Evolutionary conservation across 176 grass and related monocot genomes (phyloP).

Genomic region (Musa itinerans): DNA sequence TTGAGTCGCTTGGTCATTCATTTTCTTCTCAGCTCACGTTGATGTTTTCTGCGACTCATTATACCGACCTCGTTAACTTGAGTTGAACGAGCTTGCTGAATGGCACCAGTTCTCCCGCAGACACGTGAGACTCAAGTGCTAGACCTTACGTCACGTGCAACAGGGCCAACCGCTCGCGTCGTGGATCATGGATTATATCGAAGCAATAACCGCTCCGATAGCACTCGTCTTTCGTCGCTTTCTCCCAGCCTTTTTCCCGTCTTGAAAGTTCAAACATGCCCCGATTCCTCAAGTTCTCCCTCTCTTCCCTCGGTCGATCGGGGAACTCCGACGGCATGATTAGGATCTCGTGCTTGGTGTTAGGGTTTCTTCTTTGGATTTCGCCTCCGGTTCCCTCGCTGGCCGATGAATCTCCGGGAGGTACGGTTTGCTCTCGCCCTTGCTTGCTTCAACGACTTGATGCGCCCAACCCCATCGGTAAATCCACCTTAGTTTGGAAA

Average conservation of each 20-base stretch:
- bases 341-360: background rate
- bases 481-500: background rate
- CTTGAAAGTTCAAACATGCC: background rate
- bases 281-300: background rate
- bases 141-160: no score
- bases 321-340: background rate
- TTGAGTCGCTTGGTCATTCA: no score
- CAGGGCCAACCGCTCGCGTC: no score
- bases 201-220: no score
- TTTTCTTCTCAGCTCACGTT: no score
- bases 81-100: no score
- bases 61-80: no score
- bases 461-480: no score
- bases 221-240: background rate
- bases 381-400: background rate
- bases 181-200: no score
- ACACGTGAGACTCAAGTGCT: no score
- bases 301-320: background rate
- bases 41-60: no score
- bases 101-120: no score
- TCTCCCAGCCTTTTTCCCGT: background rate
- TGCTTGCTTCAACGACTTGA: background rate
- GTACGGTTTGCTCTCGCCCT: background rate
- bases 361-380: background rate
- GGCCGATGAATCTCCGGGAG: background rate